Evolutionary conservation across 257 asterid genomes (phyloP).

Genomic region (Nicotiana sylvestris): DNA sequence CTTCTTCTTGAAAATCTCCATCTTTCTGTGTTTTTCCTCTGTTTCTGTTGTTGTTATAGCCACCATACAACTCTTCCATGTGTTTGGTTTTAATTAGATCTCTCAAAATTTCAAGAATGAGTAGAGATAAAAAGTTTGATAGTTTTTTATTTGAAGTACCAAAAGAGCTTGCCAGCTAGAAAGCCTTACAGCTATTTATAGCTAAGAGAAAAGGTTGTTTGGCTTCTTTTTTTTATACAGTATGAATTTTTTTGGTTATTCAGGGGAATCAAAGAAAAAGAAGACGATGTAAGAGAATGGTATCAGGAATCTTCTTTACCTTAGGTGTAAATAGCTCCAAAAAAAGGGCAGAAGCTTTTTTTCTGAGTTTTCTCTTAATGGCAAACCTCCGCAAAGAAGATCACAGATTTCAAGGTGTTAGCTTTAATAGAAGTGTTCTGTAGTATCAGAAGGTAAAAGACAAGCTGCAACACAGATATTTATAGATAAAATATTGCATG

Average conservation of each 20-base stretch:
- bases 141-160: background rate
- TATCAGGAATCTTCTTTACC: slow-evolving; percentile 29
- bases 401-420: slow-evolving; percentile 30
- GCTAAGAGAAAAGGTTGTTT: background rate
- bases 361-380: slow-evolving; percentile 6
- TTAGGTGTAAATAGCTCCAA: slow-evolving; percentile 8
- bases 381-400: slow-evolving; percentile 19
- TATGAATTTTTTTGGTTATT: background rate
- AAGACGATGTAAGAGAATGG: slow-evolving; percentile 21
- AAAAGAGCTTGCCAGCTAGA: background rate
- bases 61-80: slow-evolving; percentile 21
- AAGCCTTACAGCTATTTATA: background rate
- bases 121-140: background rate
- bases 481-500: slow-evolving; percentile 10
- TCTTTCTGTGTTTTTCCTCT: slow-evolving; percentile 13
- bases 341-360: background rate
- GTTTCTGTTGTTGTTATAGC: background rate
- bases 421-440: slow-evolving; percentile 16
- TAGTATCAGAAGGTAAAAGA: slow-evolving; percentile 22
- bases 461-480: slow-evolving; percentile 16
- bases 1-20: slow-evolving; percentile 43
- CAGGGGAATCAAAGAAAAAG: background rate
- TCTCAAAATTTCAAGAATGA: background rate
- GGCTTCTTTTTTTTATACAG: background rate
- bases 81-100: background rate